These are phyloP conservation scores for Cladosporium sp. DNA, from an alignment of 2,329 filamentous ascomycete genomes.

Conservation along the genomic window DNA sequence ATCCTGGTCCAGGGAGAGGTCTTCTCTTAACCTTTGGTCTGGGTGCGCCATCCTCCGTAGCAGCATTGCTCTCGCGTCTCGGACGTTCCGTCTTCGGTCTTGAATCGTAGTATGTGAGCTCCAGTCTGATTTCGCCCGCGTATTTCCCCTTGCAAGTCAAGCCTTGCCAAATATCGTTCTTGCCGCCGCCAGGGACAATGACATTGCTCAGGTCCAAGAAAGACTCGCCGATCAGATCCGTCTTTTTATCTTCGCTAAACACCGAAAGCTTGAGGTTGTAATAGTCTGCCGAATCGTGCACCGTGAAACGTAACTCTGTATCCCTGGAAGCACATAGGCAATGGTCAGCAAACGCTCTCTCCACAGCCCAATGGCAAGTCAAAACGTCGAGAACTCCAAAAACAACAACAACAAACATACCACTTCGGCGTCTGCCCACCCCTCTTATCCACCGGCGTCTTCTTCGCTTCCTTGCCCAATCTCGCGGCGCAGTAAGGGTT, in stretches of 20 bases:
- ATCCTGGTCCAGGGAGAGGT: conserved; percentile 59
- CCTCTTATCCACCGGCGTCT: conserved; percentile 88
- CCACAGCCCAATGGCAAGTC: conserved; percentile 14
- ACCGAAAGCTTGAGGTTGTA: conserved; percentile 91
- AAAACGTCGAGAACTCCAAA: neutral
- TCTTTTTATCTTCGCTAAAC: conserved; percentile 98
- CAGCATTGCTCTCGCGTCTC: conserved; percentile 39
- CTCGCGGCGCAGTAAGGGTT: conserved; percentile 94
- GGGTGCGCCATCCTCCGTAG: conserved; percentile 24
- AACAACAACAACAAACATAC: conserved; percentile 49
- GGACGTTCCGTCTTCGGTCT: conserved; percentile 69
- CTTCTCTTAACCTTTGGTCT: conserved; percentile 63
- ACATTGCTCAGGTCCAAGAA: conserved; percentile 82
- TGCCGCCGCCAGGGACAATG: conserved; percentile 80
- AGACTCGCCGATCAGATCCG: conserved; percentile 89
- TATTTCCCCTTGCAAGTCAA: conserved; percentile 90
- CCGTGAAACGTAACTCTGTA: conserved; percentile 90
- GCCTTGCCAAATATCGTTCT: conserved; percentile 87
- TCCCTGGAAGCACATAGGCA: conserved; percentile 60
- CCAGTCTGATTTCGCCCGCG: conserved; percentile 87
- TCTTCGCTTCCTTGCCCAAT: conserved; percentile 93
- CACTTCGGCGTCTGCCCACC: conserved; percentile 94
- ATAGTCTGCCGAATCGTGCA: conserved; percentile 96
- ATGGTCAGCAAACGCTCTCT: neutral
- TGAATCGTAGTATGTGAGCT: conserved; percentile 93